phyloP scores from a whole-genome alignment of 2,329 filamentous ascomycete species.

The Cladophialophora immunda region DNA sequence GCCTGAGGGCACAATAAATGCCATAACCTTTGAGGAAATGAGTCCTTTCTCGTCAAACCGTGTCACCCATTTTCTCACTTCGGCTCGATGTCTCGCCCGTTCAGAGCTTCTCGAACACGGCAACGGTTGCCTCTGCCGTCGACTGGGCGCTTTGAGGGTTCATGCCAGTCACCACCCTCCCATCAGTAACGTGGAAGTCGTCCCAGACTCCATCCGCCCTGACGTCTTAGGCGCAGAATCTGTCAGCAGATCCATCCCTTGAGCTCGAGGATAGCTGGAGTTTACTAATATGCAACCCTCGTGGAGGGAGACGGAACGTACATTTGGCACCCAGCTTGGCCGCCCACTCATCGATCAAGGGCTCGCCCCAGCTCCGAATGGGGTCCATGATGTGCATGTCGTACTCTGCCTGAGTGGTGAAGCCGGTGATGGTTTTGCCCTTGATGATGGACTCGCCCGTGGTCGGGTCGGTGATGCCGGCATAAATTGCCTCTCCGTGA shows the following conservation, averaged over 20 bases:
- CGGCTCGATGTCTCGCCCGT: no score
- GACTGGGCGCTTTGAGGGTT: slow-evolving; percentile 54
- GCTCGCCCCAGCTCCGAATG: slow-evolving; percentile 45
- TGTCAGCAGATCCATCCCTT: not conserved
- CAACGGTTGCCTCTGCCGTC: slow-evolving; percentile 51
- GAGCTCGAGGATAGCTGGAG: not conserved
- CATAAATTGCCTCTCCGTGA: slow-evolving; percentile 53
- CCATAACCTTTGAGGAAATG: no score
- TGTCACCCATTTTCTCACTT: no score
- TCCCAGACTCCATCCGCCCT: slow-evolving; percentile 46
- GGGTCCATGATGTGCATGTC: slow-evolving; percentile 47
- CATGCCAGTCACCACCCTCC: slow-evolving; percentile 53
- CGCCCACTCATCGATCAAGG: slow-evolving; percentile 48
- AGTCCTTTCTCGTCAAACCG: no score
- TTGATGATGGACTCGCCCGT: slow-evolving; percentile 50
- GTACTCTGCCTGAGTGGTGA: slow-evolving; percentile 51
- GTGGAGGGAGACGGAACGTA: slow-evolving; percentile 38
- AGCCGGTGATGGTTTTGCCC: slow-evolving; percentile 51
- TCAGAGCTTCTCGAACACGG: slow-evolving; percentile 50
- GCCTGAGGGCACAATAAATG: no score
- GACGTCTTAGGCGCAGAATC: slow-evolving; percentile 34
- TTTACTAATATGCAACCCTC: not conserved
- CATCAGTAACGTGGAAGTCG: slow-evolving; percentile 48
- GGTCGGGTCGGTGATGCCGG: slow-evolving; percentile 45
- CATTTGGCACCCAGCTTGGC: slow-evolving; percentile 45